phyloP scores from a whole-genome alignment of 2,329 filamentous ascomycete species.

The Ilyonectria robusta region DNA sequence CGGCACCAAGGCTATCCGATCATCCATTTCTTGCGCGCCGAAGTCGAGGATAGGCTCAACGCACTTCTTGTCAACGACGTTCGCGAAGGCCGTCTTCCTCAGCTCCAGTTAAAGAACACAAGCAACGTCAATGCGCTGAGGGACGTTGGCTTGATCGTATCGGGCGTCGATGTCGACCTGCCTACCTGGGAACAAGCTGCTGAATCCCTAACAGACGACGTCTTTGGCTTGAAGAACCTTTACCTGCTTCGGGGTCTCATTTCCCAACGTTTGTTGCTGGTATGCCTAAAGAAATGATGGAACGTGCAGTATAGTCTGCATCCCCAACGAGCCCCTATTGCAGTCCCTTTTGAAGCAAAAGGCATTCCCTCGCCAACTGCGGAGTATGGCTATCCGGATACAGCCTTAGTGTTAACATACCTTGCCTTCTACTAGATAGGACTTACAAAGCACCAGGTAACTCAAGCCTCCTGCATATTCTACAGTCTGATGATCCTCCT shows the following conservation, averaged over 20 bases:
- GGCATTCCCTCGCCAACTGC: constrained; percentile 73
- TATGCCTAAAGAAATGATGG: constrained; percentile 74
- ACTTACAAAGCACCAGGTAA: constrained; percentile 63
- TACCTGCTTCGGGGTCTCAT: constrained; percentile 75
- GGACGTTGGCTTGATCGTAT: constrained; percentile 1
- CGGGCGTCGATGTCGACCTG: not conserved
- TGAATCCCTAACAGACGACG: constrained; percentile 51
- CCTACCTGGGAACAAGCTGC: constrained; percentile 8
- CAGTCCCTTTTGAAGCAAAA: constrained; percentile 78
- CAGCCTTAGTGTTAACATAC: constrained; percentile 75
- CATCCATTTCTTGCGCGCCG: constrained; percentile 66
- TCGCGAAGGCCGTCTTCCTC: constrained; percentile 46
- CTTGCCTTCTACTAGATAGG: constrained; percentile 77
- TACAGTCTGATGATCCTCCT: constrained; percentile 69
- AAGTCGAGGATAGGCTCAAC: constrained; percentile 62
- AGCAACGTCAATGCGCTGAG: not conserved
- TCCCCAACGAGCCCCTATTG: constrained; percentile 68
- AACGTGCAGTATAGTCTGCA: constrained; percentile 76
- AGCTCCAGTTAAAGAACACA: constrained; percentile 28
- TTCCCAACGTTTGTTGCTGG: constrained; percentile 68
- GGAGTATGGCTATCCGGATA: constrained; percentile 79
- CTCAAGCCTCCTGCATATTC: constrained; percentile 64
- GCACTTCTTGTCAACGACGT: constrained; percentile 58
- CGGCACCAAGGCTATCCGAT: constrained; percentile 65
- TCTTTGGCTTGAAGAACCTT: constrained; percentile 52